Percentiles rank a stretch among this genome's conserved stretches.
Conservation (phyloP, 2,329 filamentous ascomycete species). For the Fusarium mundagurra region DNA sequence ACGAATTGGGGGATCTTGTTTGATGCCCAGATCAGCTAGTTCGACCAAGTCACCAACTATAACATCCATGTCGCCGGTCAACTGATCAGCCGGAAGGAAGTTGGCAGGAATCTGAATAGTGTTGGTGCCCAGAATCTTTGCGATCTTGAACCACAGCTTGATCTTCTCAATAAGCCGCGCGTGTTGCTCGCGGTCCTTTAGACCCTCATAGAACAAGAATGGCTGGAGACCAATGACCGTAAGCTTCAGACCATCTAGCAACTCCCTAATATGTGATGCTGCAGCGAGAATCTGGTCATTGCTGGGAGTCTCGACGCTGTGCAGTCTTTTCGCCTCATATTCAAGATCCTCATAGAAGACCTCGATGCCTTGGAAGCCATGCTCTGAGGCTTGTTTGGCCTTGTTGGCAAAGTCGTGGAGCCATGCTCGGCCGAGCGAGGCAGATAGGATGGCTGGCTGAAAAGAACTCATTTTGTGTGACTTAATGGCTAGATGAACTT, state of each 20-base stretch:
- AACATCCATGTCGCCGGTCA: conserved; percentile 9
- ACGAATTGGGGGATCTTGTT: background rate
- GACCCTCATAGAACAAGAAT: conserved; percentile 10
- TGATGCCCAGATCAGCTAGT: background rate
- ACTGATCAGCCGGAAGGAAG: conserved; percentile 8
- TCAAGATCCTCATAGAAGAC: conserved; percentile 12
- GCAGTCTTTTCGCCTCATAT: background rate
- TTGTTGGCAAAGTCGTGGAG: conserved; percentile 4
- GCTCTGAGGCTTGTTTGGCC: background rate
- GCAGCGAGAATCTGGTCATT: background rate
- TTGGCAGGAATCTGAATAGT: conserved; percentile 14
- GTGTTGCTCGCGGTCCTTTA: background rate
- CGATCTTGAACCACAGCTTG: conserved; percentile 6
- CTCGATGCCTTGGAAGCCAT: conserved; percentile 13
- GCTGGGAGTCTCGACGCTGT: background rate
- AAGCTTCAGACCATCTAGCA: background rate
- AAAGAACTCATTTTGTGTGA: background rate
- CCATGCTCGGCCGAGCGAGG: conserved; percentile 13
- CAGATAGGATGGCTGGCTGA: background rate
- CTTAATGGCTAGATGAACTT: rapidly evolving
- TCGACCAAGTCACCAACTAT: background rate
- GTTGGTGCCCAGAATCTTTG: background rate
- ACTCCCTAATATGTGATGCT: background rate
- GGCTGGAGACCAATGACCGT: conserved; percentile 6
- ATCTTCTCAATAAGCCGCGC: background rate